Base-by-base conservation (phyloP, 169 alveolate species). In the Cryptosporidium sp. region DNA sequence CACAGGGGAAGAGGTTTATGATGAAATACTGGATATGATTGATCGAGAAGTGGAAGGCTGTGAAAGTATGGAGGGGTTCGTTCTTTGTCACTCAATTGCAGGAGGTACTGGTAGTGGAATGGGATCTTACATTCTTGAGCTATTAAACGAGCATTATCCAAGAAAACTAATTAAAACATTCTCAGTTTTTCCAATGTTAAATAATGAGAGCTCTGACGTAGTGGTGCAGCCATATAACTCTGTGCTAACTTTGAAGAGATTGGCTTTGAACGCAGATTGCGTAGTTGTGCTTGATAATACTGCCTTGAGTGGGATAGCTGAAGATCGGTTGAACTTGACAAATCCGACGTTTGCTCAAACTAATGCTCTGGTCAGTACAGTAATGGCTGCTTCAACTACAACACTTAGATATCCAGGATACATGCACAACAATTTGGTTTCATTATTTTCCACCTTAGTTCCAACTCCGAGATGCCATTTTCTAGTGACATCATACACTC, bases 91-190 rank as follows among this genome's bases (percentile, higher is more conserved):
- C 91, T 97, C 99, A 52, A 98, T 98, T 43, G 99, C 98, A 9
- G 99, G 99, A 52, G 99, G 99, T 52, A 98, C 99, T n/a, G 99
- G 99, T 7, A 96, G 99, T 59, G 99, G 99, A 3, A 95, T 98
- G 96, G 99, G 99, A 3, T 96, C 99, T 74, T 98, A 97, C 91
- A 85, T 99, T 55, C 91, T 99, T 67, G 99, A 98, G 85, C 93
- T 94, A 86, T 93, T 99, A 45, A 97, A 97, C 92, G 99, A 99
- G 85, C 94, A 96, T 84, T 97, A 94, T 91, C 98, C 99, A 21
- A 97, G 97, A 91, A 93, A 96, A 86, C 94, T 93, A 84, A 94
- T 93, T 50, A 96, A 93, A 89, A 95, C 96, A 16, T 94, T 91
- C 85, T 93, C 97, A 51, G 99, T 98, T 43, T 98, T 98, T 70